Conservation (phyloP, 495 filamentous ascomycete genomes). For the Choiromyces venosus region DNA sequence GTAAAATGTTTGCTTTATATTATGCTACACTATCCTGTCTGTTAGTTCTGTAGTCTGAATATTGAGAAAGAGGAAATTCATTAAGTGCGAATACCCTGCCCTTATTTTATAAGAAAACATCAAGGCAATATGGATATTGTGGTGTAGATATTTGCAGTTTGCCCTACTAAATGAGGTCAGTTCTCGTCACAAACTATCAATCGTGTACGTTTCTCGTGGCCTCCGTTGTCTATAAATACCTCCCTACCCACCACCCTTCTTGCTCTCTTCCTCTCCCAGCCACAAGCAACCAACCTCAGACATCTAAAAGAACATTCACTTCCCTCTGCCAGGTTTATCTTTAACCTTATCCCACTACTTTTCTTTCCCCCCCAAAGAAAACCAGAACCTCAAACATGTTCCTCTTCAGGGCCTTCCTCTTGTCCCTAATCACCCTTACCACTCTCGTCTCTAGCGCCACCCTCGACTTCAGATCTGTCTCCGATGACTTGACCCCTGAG, state of each 20-base stretch:
- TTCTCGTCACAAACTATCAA: not conserved
- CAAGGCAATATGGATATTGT: not conserved
- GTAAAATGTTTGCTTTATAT: not conserved
- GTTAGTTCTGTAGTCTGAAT: not conserved
- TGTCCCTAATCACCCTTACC: no score
- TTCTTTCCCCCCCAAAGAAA: no score
- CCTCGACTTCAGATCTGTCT: no score
- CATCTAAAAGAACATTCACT: no score
- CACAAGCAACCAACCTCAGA: not conserved
- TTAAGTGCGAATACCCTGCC: not conserved
- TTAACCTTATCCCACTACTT: no score
- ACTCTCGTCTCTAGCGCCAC: no score
- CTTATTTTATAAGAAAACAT: not conserved
- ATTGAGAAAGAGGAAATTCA: not conserved
- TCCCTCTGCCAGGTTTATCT: no score
- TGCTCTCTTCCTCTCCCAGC: not conserved
- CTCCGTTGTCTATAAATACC: not conserved
- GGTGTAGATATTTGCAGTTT: not conserved
- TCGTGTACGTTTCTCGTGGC: not conserved
- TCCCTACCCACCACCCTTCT: not conserved
- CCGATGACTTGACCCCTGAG: no score
- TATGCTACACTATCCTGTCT: not conserved
- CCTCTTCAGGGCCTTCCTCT: no score
- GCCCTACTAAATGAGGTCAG: not conserved
- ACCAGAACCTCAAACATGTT: no score